A percentile compares a stretch with the other conserved stretches of the same genome.
Evolutionary conservation across 2,329 filamentous ascomycete genomes (phyloP).

Genomic region (Neopestalotiopsis clavispora): DNA sequence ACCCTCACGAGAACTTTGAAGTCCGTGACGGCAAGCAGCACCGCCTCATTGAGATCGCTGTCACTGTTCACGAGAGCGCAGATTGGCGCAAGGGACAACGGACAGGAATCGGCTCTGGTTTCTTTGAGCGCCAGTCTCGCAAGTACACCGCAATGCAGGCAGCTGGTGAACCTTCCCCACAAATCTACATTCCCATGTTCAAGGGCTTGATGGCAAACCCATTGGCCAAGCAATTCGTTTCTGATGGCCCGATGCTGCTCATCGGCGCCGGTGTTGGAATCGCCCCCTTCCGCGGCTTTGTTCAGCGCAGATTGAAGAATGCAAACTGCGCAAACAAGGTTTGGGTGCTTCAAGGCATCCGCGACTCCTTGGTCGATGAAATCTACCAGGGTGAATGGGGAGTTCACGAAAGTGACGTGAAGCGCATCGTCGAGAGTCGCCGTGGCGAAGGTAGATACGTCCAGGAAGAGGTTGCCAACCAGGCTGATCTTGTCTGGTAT

Average conservation of each 20-base stretch:
- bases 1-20: constrained; percentile 79
- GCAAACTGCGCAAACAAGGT: constrained; percentile 43
- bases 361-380: constrained; percentile 89
- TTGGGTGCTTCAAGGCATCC: constrained; percentile 42
- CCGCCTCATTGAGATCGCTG: constrained; percentile 92
- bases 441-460: constrained; percentile 86
- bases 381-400: constrained; percentile 97
- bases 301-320: constrained; percentile 68
- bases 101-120: constrained; percentile 89
- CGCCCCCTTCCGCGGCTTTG: constrained; percentile 96
- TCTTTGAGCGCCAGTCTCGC: constrained; percentile 84
- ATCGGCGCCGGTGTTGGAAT: constrained; percentile 97
- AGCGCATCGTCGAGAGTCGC: constrained; percentile 79
- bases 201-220: constrained; percentile 98
- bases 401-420: constrained; percentile 85
- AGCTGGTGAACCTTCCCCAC: constrained; percentile 58
- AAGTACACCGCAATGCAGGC: constrained; percentile 72
- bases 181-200: constrained; percentile 93
- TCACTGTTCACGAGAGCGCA: constrained; percentile 86
- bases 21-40: constrained; percentile 72
- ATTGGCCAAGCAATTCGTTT: constrained; percentile 86
- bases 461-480: constrained; percentile 89
- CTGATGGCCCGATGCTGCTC: constrained; percentile 95
- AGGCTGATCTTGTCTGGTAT: constrained; percentile 97
- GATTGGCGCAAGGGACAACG: constrained; percentile 77